These are phyloP conservation scores for Moniliophthora roreri DNA, from an alignment of 1,284 basidiomycete genomes.

Conservation along the genomic window DNA sequence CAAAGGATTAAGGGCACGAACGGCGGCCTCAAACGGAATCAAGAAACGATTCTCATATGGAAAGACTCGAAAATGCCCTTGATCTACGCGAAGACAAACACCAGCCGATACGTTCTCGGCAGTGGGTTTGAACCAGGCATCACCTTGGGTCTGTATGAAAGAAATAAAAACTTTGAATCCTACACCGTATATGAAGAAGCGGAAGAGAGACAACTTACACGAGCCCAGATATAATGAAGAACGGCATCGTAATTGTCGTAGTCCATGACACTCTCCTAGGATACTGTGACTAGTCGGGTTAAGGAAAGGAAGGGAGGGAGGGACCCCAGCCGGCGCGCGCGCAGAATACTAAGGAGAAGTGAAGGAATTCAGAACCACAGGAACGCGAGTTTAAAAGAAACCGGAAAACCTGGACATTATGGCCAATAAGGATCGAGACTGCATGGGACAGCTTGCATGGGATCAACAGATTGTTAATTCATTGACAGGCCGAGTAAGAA, in stretches of 20 bases:
- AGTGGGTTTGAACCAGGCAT: conserved; percentile 76
- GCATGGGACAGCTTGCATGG: conserved; percentile 5
- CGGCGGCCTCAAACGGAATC: conserved; percentile 67
- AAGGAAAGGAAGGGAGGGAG: conserved; percentile 20
- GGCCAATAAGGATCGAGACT: background rate
- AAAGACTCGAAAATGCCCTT: conserved; percentile 63
- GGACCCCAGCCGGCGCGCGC: conserved; percentile 6
- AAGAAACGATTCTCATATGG: conserved; percentile 66
- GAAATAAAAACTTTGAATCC: background rate
- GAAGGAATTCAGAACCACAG: background rate
- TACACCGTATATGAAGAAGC: background rate
- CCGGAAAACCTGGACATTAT: background rate
- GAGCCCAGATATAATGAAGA: conserved; percentile 62
- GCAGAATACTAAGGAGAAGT: conserved; percentile 9
- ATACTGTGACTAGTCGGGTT: conserved; percentile 21
- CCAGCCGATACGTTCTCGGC: conserved; percentile 70
- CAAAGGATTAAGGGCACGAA: conserved; percentile 72
- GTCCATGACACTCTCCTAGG: conserved; percentile 52
- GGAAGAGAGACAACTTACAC: conserved; percentile 26
- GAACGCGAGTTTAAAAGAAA: conserved; percentile 6
- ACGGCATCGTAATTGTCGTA: conserved; percentile 75
- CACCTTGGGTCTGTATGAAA: conserved; percentile 57
- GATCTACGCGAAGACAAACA: conserved; percentile 66
- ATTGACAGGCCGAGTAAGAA: conserved; percentile 9
- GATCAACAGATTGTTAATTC: conserved; percentile 6